phyloP scores from a whole-genome alignment of 495 filamentous ascomycete species.

The Aspergillus baeticus region DNA sequence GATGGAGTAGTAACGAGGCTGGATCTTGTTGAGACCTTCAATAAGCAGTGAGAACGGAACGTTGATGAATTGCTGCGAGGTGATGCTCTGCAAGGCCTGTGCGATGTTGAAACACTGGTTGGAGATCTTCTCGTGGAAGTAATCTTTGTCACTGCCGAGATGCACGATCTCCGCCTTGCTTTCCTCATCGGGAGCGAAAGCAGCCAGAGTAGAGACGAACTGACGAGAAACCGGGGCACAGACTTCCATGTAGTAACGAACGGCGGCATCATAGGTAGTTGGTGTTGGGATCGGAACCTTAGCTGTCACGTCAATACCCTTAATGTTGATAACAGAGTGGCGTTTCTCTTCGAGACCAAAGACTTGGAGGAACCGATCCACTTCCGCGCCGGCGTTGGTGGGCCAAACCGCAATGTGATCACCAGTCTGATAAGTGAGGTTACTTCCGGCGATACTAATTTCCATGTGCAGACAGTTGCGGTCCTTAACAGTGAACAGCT shows the following conservation, averaged over 20 bases:
- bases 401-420: constrained; percentile 98
- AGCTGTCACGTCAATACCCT: constrained; percentile 90
- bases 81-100: constrained; percentile 75
- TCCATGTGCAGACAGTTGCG: constrained; percentile 98
- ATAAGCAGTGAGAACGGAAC: constrained; percentile 95
- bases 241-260: constrained; percentile 97
- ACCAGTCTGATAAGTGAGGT: constrained; percentile 86
- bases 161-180: constrained; percentile 83
- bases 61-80: constrained; percentile 70
- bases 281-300: constrained; percentile 98
- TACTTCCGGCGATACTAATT: constrained; percentile 81
- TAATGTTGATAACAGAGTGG: constrained; percentile 82
- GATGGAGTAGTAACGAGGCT: constrained; percentile 98
- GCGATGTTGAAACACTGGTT: constrained; percentile 86
- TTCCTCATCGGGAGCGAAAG: constrained; percentile 84
- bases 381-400: constrained; percentile 89
- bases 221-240: constrained; percentile 95
- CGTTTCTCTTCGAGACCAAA: constrained; percentile 75
- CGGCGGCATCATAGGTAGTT: constrained; percentile 91
- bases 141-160: constrained; percentile 90
- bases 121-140: constrained; percentile 87
- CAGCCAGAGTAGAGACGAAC: constrained; percentile 81
- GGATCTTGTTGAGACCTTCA: constrained; percentile 90
- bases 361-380: constrained; percentile 83
- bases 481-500: constrained; percentile 88